Conservation (phyloP, 768 basidiomycete genomes). For the Daedaleopsis sinensis region DNA sequence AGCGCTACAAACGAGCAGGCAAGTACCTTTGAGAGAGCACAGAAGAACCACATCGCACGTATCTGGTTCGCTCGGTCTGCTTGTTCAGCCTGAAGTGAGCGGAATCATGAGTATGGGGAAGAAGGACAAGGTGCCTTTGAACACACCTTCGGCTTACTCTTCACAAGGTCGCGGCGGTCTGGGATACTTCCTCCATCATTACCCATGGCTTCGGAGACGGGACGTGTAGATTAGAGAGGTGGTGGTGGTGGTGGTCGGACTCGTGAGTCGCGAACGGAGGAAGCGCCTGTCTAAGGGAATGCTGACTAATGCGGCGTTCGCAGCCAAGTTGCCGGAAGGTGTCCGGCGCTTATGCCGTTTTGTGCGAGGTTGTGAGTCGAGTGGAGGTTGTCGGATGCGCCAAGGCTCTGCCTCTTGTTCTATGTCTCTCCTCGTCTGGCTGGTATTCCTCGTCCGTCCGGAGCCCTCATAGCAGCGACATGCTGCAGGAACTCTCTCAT, state of each 20-base stretch:
- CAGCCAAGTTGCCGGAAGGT: not conserved
- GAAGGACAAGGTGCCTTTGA: not conserved
- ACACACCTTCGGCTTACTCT: conserved; percentile 67
- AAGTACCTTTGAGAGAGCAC: conserved; percentile 90
- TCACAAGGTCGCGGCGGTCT: conserved; percentile 79
- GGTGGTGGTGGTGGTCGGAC: conserved; percentile 21
- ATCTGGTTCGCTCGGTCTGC: conserved; percentile 91
- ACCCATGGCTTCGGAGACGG: conserved; percentile 53
- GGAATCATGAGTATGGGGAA: not conserved
- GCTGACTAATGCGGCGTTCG: conserved; percentile 3
- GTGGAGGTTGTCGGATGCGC: not conserved
- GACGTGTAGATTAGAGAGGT: not conserved
- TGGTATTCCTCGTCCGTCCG: conserved; percentile 3
- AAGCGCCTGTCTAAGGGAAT: conserved; percentile 2
- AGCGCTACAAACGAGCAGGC: not conserved
- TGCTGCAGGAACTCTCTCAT: conserved; percentile 91
- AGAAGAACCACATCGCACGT: conserved; percentile 88
- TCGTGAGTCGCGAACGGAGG: conserved; percentile 2
- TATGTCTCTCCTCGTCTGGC: conserved; percentile 11
- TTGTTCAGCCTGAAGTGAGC: conserved; percentile 62
- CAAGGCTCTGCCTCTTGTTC: conserved; percentile 1
- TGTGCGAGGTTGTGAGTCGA: conserved; percentile 4
- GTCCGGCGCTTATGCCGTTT: not conserved
- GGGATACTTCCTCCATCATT: conserved; percentile 91
- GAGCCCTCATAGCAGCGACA: conserved; percentile 55